Base-by-base conservation (phyloP, 805 yeast genomes). In the Candida orba region DNA sequence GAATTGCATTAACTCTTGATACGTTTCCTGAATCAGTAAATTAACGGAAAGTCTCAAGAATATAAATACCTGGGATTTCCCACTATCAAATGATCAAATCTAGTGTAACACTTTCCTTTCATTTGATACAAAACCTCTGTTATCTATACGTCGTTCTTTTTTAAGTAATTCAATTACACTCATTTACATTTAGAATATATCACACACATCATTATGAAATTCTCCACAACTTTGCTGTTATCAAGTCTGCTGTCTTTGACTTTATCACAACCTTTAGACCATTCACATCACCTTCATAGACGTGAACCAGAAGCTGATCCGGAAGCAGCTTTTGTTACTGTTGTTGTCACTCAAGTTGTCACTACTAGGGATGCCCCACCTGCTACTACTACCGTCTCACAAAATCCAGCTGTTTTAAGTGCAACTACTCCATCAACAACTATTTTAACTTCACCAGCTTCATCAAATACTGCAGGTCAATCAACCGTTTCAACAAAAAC, bases 261-360 rank as follows among this genome's bases (percentile, higher is more conserved):
- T 8, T 25, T 43, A 4, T 49, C 54, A 15, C 49, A 42, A 6
- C 53, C 56, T 4, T 36, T 42, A 4, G 36, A 20, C 25, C 79
- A 75, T 48, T 67, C 64, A 42, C 80, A 76, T 58, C 71, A 75
- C 49, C 64, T 67, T 34, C 73, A 70, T 43, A 33, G 33, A 25
- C 69, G 75, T 56, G 77, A 69, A 25, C 27, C 27, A 27, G 29
- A 12, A 27, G 14, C 29, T 9, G 29, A 27, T 10, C 13, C 29
- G 12, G 29, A 27, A 9, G 14, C 14, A 4, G 29, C 29, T 29
- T 56, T 56, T 37, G 75, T 63, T 41, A 68, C 74, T 22, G 68
- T 65, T 31, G 62, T 64, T 39, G 70, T 62, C 24, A 59, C 60
- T 9, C 35, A 51, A 25, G 47, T 52, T 8, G 62, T 58, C 39